phyloP scores from a whole-genome alignment of 2,329 filamentous ascomycete genomes.

The Diaporthe sp. region DNA sequence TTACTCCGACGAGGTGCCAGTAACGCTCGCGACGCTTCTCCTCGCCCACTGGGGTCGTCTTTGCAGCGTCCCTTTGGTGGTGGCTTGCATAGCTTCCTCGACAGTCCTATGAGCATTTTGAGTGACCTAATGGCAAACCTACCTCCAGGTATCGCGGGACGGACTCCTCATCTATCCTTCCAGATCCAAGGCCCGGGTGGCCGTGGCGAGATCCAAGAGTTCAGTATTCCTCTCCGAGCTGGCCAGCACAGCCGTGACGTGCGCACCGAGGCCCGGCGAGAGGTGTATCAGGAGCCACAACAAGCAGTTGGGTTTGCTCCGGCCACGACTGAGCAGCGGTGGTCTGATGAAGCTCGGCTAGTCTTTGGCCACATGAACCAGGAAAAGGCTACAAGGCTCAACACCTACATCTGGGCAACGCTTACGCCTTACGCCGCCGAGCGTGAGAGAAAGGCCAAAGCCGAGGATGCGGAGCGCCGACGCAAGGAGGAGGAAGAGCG shows the following conservation, averaged over 20 bases:
- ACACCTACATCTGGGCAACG: constrained; percentile 75
- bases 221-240: constrained; percentile 53
- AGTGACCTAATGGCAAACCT: constrained; percentile 67
- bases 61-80: constrained; percentile 57
- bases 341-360: constrained; percentile 90
- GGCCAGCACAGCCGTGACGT: constrained; percentile 49
- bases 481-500: constrained; percentile 67
- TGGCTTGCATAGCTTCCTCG: constrained; percentile 55
- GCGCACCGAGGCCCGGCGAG: constrained; percentile 60
- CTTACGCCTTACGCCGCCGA: constrained; percentile 88
- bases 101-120: constrained; percentile 65
- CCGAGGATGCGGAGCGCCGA: constrained; percentile 62
- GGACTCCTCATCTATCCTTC: constrained; percentile 63
- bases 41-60: constrained; percentile 60
- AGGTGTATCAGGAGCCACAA: constrained; percentile 69
- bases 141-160: constrained; percentile 57
- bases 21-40: constrained; percentile 55
- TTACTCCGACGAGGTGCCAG: constrained; percentile 75
- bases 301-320: constrained; percentile 81
- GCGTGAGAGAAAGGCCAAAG: constrained; percentile 77
- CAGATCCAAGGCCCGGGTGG: constrained; percentile 64
- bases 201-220: constrained; percentile 62
- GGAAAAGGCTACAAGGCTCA: constrained; percentile 76
- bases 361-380: constrained; percentile 77
- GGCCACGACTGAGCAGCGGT: constrained; percentile 78